phyloP scores from a whole-genome alignment of 768 basidiomycete genomes.

The Peribolospora kevripleyi region DNA sequence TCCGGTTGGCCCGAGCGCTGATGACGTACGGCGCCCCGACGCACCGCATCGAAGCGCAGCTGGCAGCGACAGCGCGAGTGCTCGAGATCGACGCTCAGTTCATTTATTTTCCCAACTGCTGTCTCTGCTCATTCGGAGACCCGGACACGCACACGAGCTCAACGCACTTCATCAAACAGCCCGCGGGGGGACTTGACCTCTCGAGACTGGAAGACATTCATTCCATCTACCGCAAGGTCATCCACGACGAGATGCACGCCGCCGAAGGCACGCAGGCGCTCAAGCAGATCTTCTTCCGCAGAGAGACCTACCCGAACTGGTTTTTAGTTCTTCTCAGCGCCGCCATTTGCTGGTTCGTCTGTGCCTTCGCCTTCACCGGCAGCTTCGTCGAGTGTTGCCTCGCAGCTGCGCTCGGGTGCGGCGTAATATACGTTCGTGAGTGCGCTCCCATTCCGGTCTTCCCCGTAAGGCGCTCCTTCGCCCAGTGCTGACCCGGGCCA shows the following conservation, averaged over 20 bases:
- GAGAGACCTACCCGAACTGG: slow-evolving; percentile 38
- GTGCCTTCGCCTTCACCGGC: slow-evolving; percentile 21
- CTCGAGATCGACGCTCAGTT: slow-evolving; percentile 81
- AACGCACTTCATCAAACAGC: slow-evolving; percentile 58
- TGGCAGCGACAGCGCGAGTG: slow-evolving; percentile 63
- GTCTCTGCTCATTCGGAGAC: slow-evolving; percentile 64
- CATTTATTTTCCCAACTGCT: slow-evolving; percentile 33
- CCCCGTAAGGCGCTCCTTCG: too few relatives aligned
- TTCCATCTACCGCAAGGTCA: slow-evolving; percentile 55
- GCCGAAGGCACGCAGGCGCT: slow-evolving; percentile 43
- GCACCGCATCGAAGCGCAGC: slow-evolving; percentile 79
- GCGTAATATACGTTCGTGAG: too few relatives aligned
- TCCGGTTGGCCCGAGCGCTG: slow-evolving; percentile 59
- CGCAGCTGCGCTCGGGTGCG: too few relatives aligned
- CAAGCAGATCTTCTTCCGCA: slow-evolving; percentile 35
- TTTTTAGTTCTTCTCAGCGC: slow-evolving; percentile 11
- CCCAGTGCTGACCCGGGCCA: too few relatives aligned
- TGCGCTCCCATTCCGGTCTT: too few relatives aligned
- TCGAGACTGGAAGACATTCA: slow-evolving; percentile 69
- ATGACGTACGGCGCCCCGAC: slow-evolving; percentile 85
- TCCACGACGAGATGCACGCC: slow-evolving; percentile 78
- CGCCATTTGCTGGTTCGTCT: too few relatives aligned
- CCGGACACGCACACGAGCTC: slow-evolving; percentile 51
- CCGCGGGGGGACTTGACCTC: slow-evolving; percentile 43
- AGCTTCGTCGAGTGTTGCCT: slow-evolving; percentile 26